Percentiles rank a stretch among this genome's conserved stretches.
phyloP scores from a whole-genome alignment of 1,139 yeast species.

The Lodderomyces elongisporus region DNA sequence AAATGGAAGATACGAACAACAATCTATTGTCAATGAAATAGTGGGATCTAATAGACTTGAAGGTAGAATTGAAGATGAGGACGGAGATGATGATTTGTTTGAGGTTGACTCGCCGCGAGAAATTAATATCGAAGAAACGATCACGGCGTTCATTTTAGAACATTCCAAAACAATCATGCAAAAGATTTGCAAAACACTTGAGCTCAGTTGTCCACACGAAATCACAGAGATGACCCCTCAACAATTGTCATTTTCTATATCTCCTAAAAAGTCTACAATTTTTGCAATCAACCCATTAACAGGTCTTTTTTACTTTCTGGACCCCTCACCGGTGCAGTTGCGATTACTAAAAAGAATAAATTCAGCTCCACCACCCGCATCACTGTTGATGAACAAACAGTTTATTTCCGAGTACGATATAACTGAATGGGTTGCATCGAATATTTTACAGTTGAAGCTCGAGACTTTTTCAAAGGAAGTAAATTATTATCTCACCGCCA shows the following conservation, averaged over 20 bases:
- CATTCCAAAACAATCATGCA: conserved; percentile 34
- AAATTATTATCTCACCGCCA: conserved; percentile 50
- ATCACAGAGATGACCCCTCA: conserved; percentile 26
- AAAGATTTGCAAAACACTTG: conserved; percentile 17
- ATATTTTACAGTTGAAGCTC: conserved; percentile 43
- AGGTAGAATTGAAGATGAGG: conserved; percentile 14
- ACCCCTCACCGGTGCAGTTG: conserved; percentile 40
- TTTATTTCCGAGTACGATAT: conserved; percentile 29
- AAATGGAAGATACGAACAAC: conserved; percentile 39
- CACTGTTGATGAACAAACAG: conserved; percentile 2
- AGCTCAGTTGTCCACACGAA: conserved; percentile 5
- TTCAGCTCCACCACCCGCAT: conserved; percentile 17
- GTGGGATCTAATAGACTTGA: conserved; percentile 3
- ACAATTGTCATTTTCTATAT: conserved; percentile 32
- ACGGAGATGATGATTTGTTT: conserved; percentile 3
- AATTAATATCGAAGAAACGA: conserved; percentile 32
- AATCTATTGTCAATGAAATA: conserved; percentile 18
- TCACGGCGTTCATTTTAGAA: conserved; percentile 31
- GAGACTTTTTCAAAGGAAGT: conserved; percentile 52
- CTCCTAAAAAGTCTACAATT: conserved; percentile 32
- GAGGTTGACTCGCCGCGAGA: conserved; percentile 13
- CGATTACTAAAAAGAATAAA: conserved; percentile 33
- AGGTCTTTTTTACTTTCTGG: conserved; percentile 40
- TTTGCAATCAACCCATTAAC: conserved; percentile 44
- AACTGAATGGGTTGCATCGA: conserved; percentile 31